phyloP scores from a whole-genome alignment of 768 basidiomycete genomes.

The Sporobolomyces phaffii region DNA sequence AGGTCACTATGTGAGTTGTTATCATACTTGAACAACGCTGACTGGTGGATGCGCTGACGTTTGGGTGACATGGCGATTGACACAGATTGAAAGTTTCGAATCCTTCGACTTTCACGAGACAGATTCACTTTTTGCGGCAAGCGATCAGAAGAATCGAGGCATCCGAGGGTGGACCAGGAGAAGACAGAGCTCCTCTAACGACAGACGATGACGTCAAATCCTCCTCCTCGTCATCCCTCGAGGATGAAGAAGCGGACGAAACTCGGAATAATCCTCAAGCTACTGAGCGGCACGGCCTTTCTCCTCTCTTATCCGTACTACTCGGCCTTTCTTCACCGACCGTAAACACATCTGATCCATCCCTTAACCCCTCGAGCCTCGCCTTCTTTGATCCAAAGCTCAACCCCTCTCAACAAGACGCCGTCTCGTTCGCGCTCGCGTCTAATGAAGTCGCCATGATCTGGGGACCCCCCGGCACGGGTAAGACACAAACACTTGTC shows the following conservation, averaged over 20 bases:
- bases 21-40: too few species aligned
- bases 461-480: slow-evolving; percentile 89
- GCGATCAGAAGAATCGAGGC: slow-evolving; percentile 44
- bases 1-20: slow-evolving; percentile 15
- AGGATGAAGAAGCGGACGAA: too few species aligned
- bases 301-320: slow-evolving; percentile 58
- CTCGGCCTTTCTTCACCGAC: slow-evolving; percentile 56
- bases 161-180: too few species aligned
- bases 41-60: too few species aligned
- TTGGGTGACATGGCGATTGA: too few species aligned
- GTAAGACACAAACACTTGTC: slow-evolving; percentile 91
- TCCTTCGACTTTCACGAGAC: slow-evolving; percentile 83
- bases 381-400: slow-evolving; percentile 68
- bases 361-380: slow-evolving; percentile 45
- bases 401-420: slow-evolving; percentile 77
- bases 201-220: background rate
- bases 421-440: slow-evolving; percentile 68
- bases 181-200: too few species aligned
- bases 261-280: too few species aligned
- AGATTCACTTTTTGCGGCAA: slow-evolving; percentile 69
- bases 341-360: slow-evolving; percentile 37
- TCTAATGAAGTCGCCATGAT: slow-evolving; percentile 82
- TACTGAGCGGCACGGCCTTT: too few species aligned
- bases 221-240: too few species aligned
- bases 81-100: slow-evolving; percentile 74